phyloP scores from a whole-genome alignment of 2,329 filamentous ascomycete genomes.

The Aspergillus sergii region DNA sequence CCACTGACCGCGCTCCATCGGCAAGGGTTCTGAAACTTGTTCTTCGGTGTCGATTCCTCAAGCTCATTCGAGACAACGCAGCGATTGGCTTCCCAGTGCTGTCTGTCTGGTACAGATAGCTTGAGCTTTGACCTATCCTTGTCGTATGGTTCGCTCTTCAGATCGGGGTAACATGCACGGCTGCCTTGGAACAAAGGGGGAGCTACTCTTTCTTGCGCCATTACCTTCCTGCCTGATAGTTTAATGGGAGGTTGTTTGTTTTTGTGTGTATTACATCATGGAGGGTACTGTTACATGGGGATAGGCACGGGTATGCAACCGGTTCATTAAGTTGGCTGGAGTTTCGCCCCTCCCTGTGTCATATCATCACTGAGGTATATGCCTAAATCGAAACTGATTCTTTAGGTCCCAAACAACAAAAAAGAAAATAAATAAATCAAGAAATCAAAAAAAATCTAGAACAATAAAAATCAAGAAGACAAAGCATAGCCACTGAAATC shows the following conservation, averaged over 20 bases:
- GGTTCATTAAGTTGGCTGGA: constrained; percentile 1
- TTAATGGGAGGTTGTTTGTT: not conserved
- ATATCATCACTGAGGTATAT: not conserved
- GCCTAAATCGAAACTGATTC: not conserved
- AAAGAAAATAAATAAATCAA: not conserved
- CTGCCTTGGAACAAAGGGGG: constrained; percentile 15
- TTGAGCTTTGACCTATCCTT: constrained; percentile 19
- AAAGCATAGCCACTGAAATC: not conserved
- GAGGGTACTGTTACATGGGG: not conserved
- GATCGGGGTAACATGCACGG: constrained; percentile 9
- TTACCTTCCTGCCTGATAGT: not conserved
- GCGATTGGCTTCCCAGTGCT: constrained; percentile 10
- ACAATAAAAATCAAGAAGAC: not conserved
- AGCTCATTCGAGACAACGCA: constrained; percentile 4
- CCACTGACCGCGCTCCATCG: not conserved
- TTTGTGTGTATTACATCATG: constrained; percentile 6
- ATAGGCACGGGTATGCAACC: not conserved
- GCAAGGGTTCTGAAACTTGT: constrained; percentile 1
- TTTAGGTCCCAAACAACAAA: not conserved
- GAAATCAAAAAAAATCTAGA: not conserved
- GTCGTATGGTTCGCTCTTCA: constrained; percentile 12
- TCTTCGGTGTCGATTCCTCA: not conserved
- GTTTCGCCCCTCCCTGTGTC: not conserved
- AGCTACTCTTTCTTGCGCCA: not conserved
- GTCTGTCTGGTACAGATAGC: constrained; percentile 11